These are phyloP conservation scores for Epichloe glyceriae DNA, from an alignment of 2,329 filamentous ascomycete species.

Conservation along the genomic window DNA sequence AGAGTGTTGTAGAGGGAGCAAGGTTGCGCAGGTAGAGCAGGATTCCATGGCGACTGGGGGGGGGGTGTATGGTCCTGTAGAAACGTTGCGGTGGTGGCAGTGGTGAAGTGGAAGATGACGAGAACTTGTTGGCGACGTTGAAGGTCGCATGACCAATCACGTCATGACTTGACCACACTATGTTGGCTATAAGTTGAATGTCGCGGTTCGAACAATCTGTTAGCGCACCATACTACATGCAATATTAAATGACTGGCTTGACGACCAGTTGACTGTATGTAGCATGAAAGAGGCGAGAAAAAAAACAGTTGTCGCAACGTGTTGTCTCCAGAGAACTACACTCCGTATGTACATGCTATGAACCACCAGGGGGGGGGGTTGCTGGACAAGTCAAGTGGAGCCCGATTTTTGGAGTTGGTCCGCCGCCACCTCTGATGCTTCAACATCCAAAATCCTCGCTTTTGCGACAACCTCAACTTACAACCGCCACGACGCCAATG, in stretches of 20 bases:
- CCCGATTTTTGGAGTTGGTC: neutral
- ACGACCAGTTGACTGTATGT: too few species aligned
- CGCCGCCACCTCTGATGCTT: neutral
- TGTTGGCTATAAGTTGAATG: neutral
- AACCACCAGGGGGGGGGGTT: too few species aligned
- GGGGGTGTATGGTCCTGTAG: neutral
- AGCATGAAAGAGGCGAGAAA: too few species aligned
- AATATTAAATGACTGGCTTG: too few species aligned
- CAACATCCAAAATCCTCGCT: neutral
- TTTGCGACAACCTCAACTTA: neutral
- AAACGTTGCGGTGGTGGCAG: neutral
- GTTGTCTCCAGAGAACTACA: too few species aligned
- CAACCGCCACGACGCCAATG: neutral
- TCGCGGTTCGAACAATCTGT: too few species aligned
- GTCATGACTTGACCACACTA: slow-evolving; percentile 2
- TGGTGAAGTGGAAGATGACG: neutral
- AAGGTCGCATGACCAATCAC: slow-evolving; percentile 4
- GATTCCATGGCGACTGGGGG: slow-evolving; percentile 23
- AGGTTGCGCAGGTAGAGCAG: slow-evolving; percentile 58
- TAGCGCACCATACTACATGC: too few species aligned
- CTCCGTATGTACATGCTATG: too few species aligned
- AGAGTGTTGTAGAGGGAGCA: slow-evolving; percentile 42
- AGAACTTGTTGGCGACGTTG: neutral
- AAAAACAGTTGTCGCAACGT: too few species aligned
- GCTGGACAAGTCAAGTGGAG: neutral